Conservation (phyloP, 2,329 filamentous ascomycete genomes). For the Lasiodiplodia sp. region DNA sequence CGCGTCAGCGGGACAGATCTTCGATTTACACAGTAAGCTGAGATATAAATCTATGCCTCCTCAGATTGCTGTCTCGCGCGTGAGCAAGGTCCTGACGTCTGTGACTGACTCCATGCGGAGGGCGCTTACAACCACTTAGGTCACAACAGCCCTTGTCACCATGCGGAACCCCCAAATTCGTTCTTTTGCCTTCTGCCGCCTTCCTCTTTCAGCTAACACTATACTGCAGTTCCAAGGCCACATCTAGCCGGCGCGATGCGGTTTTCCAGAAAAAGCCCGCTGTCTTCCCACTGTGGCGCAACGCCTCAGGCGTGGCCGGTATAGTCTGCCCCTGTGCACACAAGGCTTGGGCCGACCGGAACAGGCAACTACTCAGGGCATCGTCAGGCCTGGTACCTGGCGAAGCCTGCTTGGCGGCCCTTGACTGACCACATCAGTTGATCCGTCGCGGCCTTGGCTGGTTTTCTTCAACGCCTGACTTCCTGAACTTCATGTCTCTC, state of each 20-base stretch:
- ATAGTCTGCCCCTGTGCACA: not conserved
- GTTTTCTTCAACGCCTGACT: constrained; percentile 6
- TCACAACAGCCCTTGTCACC: not conserved
- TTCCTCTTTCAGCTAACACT: constrained; percentile 1
- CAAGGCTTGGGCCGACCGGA: not conserved
- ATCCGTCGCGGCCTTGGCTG: constrained; percentile 1
- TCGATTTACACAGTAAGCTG: not conserved
- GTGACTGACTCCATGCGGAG: not conserved
- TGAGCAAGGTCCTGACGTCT: not conserved
- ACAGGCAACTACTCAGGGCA: constrained; percentile 7
- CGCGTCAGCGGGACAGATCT: not conserved
- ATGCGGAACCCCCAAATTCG: not conserved
- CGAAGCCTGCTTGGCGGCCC: not conserved
- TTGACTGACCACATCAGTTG: not conserved
- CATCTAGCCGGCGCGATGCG: not conserved
- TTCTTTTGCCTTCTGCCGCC: not conserved
- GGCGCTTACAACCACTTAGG: not conserved
- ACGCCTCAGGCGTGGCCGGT: not conserved
- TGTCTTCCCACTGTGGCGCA: not conserved
- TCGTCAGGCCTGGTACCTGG: not conserved
- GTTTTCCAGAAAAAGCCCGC: not conserved
- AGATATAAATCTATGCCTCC: constrained; percentile 16
- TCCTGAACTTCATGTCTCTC: not conserved
- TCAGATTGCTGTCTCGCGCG: constrained; percentile 10
- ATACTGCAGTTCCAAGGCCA: not conserved